These are phyloP conservation scores for Anisogramma anomala DNA, from an alignment of 2,329 filamentous ascomycete species.

Conservation along the genomic window DNA sequence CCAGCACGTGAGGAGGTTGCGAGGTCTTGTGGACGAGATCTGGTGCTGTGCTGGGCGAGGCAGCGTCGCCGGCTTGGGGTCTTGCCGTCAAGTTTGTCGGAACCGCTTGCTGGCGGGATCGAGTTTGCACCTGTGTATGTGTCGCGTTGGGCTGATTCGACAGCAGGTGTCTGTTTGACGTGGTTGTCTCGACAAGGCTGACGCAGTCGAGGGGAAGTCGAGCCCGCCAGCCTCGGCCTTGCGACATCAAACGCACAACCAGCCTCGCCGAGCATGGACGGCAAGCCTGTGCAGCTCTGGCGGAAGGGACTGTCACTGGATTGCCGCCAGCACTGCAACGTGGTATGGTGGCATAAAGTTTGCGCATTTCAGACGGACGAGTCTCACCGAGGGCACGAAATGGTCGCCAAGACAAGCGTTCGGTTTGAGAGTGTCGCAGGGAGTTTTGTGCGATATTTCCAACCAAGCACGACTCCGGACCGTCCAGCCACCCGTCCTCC, in stretches of 20 bases:
- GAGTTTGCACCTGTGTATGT: conserved; percentile 1
- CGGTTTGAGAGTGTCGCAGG: conserved; percentile 12
- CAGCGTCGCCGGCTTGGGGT: background rate
- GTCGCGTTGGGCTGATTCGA: too few species aligned
- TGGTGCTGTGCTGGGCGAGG: background rate
- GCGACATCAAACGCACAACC: background rate
- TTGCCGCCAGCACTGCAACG: too few species aligned
- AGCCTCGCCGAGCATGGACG: too few species aligned
- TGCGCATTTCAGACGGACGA: too few species aligned
- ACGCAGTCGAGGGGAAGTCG: background rate
- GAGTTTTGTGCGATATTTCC: conserved; percentile 1
- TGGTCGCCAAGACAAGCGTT: conserved; percentile 3
- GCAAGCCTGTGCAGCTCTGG: too few species aligned
- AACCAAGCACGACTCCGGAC: conserved; percentile 1
- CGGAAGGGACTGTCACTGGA: too few species aligned
- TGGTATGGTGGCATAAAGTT: too few species aligned
- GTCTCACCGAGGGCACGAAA: background rate
- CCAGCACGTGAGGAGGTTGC: background rate
- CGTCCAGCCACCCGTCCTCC: background rate
- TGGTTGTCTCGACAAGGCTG: conserved; percentile 2
- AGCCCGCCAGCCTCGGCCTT: background rate
- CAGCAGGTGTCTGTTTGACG: conserved; percentile 1
- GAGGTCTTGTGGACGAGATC: background rate
- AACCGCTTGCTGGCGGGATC: background rate
- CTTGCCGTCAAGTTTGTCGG: background rate